phyloP scores from a whole-genome alignment of 352 stramenopile genomes.

The Pythium biforme region DNA sequence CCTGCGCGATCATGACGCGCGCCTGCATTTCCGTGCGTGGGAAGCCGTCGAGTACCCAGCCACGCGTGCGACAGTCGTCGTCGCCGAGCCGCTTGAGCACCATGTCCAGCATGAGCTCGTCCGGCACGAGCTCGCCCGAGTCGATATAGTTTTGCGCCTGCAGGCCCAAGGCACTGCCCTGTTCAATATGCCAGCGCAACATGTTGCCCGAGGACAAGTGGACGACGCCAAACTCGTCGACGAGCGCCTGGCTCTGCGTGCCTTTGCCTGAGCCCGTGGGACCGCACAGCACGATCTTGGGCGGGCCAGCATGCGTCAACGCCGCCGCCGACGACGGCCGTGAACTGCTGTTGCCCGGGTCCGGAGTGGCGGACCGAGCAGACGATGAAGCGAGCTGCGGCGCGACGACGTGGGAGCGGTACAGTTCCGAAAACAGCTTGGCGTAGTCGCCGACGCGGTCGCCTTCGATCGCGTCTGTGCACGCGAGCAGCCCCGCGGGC shows the following conservation, averaged over 20 bases:
- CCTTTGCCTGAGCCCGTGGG: conserved; percentile 93
- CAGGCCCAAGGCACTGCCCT: conserved; percentile 37
- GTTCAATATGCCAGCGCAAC: conserved; percentile 72
- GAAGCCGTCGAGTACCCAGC: conserved; percentile 95
- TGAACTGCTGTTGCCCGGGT: conserved; percentile 6
- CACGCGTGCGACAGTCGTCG: conserved; percentile 81
- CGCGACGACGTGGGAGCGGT: conserved; percentile 36
- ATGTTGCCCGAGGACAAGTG: conserved; percentile 89
- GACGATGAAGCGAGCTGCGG: conserved; percentile 1
- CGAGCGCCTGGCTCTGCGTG: conserved; percentile 92
- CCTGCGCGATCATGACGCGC: conserved; percentile 74
- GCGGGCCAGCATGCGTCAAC: conserved; percentile 20
- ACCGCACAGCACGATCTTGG: conserved; percentile 87
- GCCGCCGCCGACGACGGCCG: neutral
- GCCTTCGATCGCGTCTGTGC: conserved; percentile 42
- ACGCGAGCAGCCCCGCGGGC: conserved; percentile 43
- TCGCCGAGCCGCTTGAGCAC: conserved; percentile 77
- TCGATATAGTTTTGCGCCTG: conserved; percentile 87
- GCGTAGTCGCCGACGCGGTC: conserved; percentile 50
- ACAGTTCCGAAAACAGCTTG: conserved; percentile 62
- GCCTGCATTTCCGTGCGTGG: conserved; percentile 91
- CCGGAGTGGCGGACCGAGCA: neutral
- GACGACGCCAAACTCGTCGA: conserved; percentile 74
- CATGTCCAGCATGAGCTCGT: conserved; percentile 36
- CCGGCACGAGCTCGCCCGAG: conserved; percentile 73